A percentile compares a stretch with the other conserved stretches of the same genome.
Conservation (phyloP, 768 basidiomycete species). For the Cytidiella melzeri region DNA sequence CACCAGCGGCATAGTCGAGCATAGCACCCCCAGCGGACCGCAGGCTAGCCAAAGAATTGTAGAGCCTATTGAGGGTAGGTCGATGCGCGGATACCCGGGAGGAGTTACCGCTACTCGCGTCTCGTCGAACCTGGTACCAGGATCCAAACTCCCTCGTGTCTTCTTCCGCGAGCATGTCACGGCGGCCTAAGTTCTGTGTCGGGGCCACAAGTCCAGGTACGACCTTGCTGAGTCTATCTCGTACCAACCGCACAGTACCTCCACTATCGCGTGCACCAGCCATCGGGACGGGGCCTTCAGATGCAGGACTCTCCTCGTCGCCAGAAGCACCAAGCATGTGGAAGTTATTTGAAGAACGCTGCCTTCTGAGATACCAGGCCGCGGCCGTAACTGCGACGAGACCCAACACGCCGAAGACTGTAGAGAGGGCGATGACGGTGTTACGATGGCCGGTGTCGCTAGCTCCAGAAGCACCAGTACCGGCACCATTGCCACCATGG, state of each 20-base stretch:
- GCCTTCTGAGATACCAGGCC: conserved; percentile 40
- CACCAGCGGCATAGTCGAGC: conserved; percentile 23
- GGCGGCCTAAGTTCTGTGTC: conserved; percentile 29
- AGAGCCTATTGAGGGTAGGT: conserved; percentile 21
- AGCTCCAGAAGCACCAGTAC: conserved; percentile 11
- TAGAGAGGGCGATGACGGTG: conserved; percentile 54
- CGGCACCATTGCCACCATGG: neutral
- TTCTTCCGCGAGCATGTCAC: conserved; percentile 77
- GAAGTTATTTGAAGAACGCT: conserved; percentile 21
- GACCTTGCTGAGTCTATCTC: conserved; percentile 27
- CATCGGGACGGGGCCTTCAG: conserved; percentile 19
- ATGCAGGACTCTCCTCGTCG: conserved; percentile 27
- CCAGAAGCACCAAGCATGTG: conserved; percentile 26
- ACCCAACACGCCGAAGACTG: conserved; percentile 54
- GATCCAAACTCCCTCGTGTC: conserved; percentile 49
- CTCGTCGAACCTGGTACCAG: conserved; percentile 18
- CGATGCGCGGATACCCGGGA: conserved; percentile 18
- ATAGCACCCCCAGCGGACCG: conserved; percentile 23
- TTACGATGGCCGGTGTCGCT: conserved; percentile 18
- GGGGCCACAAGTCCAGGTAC: conserved; percentile 22
- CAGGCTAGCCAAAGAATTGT: conserved; percentile 23
- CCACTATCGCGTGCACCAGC: conserved; percentile 17
- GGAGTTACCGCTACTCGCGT: conserved; percentile 18
- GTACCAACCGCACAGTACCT: conserved; percentile 15
- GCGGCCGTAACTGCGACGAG: conserved; percentile 39